Percentiles rank a stretch among this genome's conserved stretches.
Conservation (phyloP, 2,329 filamentous ascomycete genomes). For the Aspergillus chevalieri region DNA sequence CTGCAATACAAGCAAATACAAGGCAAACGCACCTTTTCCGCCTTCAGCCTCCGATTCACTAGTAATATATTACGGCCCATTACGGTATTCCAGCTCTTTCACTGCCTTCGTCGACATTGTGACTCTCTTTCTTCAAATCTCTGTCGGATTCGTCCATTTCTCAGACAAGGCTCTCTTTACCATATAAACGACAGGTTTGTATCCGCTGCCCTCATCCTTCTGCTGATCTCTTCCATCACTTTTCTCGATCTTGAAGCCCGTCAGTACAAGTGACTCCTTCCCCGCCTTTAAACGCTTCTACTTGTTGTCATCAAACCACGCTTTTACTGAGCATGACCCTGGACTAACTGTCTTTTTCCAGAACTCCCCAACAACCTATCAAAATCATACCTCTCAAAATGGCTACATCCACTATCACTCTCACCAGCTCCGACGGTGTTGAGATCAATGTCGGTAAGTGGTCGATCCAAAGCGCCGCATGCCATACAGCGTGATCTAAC, state of each 20-base stretch:
- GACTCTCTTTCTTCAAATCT: neutral
- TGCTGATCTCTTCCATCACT: neutral
- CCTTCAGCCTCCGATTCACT: neutral
- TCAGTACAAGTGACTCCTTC: neutral
- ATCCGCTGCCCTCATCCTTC: neutral
- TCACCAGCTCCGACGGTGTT: constrained; percentile 21
- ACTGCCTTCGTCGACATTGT: neutral
- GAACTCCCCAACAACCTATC: neutral
- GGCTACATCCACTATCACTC: constrained; percentile 4
- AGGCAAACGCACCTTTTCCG: neutral
- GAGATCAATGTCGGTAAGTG: constrained; percentile 47
- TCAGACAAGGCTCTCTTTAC: too few species aligned
- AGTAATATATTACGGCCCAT: neutral
- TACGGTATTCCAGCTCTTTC: neutral
- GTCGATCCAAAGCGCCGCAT: neutral
- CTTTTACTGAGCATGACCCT: neutral
- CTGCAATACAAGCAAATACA: too few species aligned
- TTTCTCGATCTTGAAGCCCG: neutral
- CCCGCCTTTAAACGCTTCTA: neutral
- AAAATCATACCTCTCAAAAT: neutral
- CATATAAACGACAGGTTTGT: neutral
- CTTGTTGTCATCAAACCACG: neutral
- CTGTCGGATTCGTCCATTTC: neutral
- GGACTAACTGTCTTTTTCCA: neutral
- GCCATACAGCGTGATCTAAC: constrained; percentile 6